These are phyloP conservation scores for Penicillium crystallinum DNA, from an alignment of 495 filamentous ascomycete species.

Conservation along the genomic window DNA sequence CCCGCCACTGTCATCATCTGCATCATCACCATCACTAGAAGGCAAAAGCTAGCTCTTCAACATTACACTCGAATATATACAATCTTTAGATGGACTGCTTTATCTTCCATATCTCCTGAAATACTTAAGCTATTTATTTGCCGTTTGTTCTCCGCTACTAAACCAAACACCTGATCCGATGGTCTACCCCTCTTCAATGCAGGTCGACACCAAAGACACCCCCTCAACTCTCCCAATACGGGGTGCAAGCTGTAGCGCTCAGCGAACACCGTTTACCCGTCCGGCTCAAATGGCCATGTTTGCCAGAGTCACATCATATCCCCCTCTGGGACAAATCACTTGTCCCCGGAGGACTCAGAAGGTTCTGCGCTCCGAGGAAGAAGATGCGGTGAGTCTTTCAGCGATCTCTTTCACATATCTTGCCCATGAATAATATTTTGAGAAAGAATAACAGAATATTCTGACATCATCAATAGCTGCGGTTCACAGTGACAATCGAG, in stretches of 20 bases:
- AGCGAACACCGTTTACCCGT: conserved; percentile 28
- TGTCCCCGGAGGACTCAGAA: conserved; percentile 39
- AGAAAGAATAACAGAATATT: neutral
- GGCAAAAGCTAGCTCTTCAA: neutral
- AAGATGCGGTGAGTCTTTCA: conserved; percentile 27
- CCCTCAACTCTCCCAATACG: conserved; percentile 23
- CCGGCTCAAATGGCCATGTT: conserved; percentile 48
- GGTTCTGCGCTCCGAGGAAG: conserved; percentile 15
- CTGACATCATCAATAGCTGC: conserved; percentile 31
- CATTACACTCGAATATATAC: neutral
- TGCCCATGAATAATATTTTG: neutral
- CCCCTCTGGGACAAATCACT: conserved; percentile 66
- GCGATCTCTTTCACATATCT: neutral
- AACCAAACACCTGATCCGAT: neutral
- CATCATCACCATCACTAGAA: conserved; percentile 1
- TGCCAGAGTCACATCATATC: conserved; percentile 51
- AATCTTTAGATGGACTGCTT: neutral
- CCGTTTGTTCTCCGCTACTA: neutral
- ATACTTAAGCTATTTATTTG: neutral
- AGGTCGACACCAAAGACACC: conserved; percentile 12
- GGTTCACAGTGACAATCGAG: conserved; percentile 69
- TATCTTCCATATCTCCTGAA: neutral
- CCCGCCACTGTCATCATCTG: conserved; percentile 16
- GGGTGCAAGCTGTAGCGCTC: conserved; percentile 7
- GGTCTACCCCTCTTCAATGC: conserved; percentile 20